These are phyloP conservation scores for Salix koriyanagi DNA, from an alignment of 345 rosid genomes.

Conservation along the genomic window DNA sequence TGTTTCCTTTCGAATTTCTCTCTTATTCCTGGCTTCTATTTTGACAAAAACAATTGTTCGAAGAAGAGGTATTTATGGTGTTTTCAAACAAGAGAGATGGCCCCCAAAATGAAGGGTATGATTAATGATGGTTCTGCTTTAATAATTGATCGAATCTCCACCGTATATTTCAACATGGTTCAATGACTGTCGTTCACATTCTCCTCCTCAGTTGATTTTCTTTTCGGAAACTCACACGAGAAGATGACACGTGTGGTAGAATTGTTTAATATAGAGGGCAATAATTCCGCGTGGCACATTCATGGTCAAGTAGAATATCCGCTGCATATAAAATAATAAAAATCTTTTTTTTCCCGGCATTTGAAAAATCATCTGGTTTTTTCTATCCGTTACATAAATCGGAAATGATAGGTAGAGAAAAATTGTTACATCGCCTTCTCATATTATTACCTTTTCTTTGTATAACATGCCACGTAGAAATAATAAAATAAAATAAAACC, in stretches of 20 bases:
- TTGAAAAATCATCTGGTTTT: too few relatives aligned
- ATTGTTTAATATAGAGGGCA: background rate
- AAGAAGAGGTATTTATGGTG: slow-evolving; percentile 26
- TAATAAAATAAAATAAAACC: too few relatives aligned
- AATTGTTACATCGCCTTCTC: too few relatives aligned
- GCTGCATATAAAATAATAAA: background rate
- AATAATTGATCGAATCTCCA: slow-evolving; percentile 3
- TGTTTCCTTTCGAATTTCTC: background rate
- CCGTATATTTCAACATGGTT: slow-evolving; percentile 21
- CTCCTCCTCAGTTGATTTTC: background rate
- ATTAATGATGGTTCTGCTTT: background rate
- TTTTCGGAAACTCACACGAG: background rate
- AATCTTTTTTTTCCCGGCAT: too few relatives aligned
- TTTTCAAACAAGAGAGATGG: background rate
- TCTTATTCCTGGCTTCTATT: slow-evolving; percentile 6
- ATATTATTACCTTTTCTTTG: too few relatives aligned
- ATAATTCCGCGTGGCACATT: background rate
- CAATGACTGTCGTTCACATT: slow-evolving; percentile 35
- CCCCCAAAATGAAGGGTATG: background rate
- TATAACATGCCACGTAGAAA: too few relatives aligned
- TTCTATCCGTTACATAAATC: too few relatives aligned
- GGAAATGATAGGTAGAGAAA: too few relatives aligned
- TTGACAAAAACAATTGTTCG: slow-evolving; percentile 5
- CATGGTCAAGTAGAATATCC: background rate
- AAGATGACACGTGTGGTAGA: background rate